Evolutionary conservation across 75 land plant genomes (phyloP).

Genomic region (Cupressus sempervirens): DNA sequence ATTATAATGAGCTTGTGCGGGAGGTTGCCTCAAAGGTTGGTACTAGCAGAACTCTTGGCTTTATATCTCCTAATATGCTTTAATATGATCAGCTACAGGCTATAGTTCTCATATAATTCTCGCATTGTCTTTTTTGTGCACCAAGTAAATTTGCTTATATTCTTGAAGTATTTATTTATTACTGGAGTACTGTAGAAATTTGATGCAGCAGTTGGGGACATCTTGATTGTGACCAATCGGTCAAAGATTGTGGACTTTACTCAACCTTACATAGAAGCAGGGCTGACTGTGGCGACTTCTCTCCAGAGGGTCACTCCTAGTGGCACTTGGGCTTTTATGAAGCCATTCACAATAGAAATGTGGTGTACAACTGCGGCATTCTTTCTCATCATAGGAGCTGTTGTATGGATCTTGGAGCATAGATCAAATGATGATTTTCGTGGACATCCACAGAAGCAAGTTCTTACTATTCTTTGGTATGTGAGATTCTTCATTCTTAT

Average conservation of each 20-base stretch:
- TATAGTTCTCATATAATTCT: neutral
- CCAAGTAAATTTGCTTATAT: neutral
- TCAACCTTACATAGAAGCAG: slow-evolving; percentile 54
- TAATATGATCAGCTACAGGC: neutral
- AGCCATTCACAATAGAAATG: slow-evolving; percentile 47
- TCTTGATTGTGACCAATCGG: slow-evolving; percentile 8
- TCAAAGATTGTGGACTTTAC: slow-evolving; percentile 55
- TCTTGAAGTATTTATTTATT: neutral
- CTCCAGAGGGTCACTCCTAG: slow-evolving; percentile 16
- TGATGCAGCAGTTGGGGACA: slow-evolving; percentile 64
- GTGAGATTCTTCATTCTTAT: slow-evolving; percentile 4
- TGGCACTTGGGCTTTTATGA: slow-evolving; percentile 47
- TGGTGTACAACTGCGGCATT: slow-evolving; percentile 47
- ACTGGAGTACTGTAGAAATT: slow-evolving; percentile 23
- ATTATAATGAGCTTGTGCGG: slow-evolving; percentile 33
- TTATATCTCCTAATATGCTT: neutral
- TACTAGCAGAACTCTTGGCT: neutral
- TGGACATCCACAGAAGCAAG: slow-evolving; percentile 53
- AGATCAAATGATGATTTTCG: slow-evolving; percentile 53
- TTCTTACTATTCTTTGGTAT: slow-evolving; percentile 53
- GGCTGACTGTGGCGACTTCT: slow-evolving; percentile 13
- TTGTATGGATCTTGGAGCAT: slow-evolving; percentile 64
- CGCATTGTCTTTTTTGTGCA: neutral
- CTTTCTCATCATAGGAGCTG: slow-evolving; percentile 48
- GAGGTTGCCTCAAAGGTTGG: slow-evolving; percentile 36